Conservation (phyloP, 106 monocot genomes). For the Phalaenopsis aphrodite region DNA sequence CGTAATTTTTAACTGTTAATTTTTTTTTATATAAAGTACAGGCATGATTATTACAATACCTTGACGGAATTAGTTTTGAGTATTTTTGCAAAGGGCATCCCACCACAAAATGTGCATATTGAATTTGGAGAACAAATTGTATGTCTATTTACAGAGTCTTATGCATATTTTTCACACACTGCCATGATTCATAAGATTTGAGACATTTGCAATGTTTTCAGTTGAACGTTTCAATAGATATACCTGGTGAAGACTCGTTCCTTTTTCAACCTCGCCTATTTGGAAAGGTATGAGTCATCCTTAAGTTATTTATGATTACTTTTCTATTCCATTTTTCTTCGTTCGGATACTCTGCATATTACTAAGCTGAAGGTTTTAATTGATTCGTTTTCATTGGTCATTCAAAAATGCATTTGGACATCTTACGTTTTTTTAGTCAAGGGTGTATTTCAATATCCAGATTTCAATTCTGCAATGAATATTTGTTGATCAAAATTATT, state of each 20-base stretch:
- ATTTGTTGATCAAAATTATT: neutral
- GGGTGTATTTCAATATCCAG: neutral
- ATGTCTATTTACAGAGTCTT: slow-evolving; percentile 14
- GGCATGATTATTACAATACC: slow-evolving; percentile 91
- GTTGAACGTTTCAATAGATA: slow-evolving; percentile 60
- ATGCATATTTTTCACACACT: neutral
- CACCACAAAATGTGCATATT: slow-evolving; percentile 43
- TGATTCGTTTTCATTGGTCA: neutral
- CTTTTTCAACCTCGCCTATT: slow-evolving; percentile 82
- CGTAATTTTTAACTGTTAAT: neutral
- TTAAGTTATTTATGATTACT: neutral
- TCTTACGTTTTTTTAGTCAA: neutral
- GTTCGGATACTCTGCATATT: neutral
- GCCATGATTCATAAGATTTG: neutral
- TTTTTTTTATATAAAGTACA: slow-evolving; percentile 21
- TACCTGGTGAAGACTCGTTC: slow-evolving; percentile 72
- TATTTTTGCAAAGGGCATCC: slow-evolving; percentile 77
- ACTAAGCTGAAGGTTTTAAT: neutral
- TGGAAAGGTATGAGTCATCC: slow-evolving; percentile 50
- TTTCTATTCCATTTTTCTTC: neutral
- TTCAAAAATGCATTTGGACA: neutral
- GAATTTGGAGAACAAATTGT: slow-evolving; percentile 98
- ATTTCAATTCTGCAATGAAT: neutral
- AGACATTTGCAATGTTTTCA: slow-evolving; percentile 26
- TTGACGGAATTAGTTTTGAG: slow-evolving; percentile 64